Evolutionary conservation across 495 filamentous ascomycete species (phyloP).

Genomic region (Hypoxylon lenormandii): DNA sequence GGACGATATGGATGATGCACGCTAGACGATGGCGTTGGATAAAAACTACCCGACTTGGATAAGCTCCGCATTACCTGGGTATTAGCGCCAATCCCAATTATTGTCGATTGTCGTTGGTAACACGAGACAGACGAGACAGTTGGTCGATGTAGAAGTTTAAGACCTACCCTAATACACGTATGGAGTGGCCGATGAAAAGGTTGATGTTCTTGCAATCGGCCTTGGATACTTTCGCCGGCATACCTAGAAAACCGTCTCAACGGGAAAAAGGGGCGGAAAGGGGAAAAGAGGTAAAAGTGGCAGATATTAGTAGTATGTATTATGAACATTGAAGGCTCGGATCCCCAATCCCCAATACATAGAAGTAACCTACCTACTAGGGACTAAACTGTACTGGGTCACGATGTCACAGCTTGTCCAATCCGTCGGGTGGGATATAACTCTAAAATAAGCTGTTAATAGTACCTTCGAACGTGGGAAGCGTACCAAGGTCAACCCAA

Average conservation of each 20-base stretch:
- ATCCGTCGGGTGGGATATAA: slow-evolving; percentile 36
- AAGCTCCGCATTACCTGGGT: slow-evolving; percentile 34
- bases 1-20: neutral
- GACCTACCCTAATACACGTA: neutral
- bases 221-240: slow-evolving; percentile 2
- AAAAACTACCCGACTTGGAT: slow-evolving; percentile 38
- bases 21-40: slow-evolving; percentile 32
- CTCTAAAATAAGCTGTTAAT: slow-evolving; percentile 23
- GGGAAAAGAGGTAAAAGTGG: neutral
- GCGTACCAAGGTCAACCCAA: neutral
- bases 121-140: neutral
- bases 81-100: slow-evolving; percentile 20
- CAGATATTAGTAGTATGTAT: neutral
- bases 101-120: slow-evolving; percentile 21
- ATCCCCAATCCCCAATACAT: slow-evolving; percentile 26
- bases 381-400: neutral
- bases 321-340: slow-evolving; percentile 12
- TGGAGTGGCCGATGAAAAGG: slow-evolving; percentile 7
- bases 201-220: neutral
- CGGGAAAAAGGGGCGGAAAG: neutral
- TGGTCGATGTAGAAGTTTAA: neutral
- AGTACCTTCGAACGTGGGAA: neutral
- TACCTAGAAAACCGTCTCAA: slow-evolving; percentile 1
- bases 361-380: too few relatives aligned
- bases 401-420: slow-evolving; percentile 35